Evolutionary conservation across 2,329 filamentous ascomycete genomes (phyloP), one percentile per base, ranked within the genome.

Genomic region (Arthroderma sp.): DNA sequence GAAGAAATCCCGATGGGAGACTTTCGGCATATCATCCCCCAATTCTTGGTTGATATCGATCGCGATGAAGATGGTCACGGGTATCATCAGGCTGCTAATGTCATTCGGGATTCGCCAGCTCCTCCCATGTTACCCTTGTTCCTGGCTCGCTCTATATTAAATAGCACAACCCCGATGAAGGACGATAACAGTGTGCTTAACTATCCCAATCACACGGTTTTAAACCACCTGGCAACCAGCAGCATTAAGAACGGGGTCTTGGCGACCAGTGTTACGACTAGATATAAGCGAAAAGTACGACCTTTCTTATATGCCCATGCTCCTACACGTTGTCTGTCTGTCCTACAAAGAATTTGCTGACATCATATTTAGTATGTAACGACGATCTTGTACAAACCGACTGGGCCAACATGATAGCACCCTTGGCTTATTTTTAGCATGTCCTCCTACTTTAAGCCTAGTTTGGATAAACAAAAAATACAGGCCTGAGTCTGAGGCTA

Each of bases 181-280:
- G 93, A 98, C 70, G 93, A 98, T 73, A 95, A 91, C 71, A 96
- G 91, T 73, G 93, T 98, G 60, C 76, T 98, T 62, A 93, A 89
- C 64, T 91, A 96, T 81, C 93, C 93, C 13, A 98, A 97, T 66
- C 91, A 98, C 68, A 96, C 93, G 0, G 89, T 97, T 33, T 76
- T 98, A 61, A 98, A 98, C 64, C 93, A 98, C 71, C 77, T 98
- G 64, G 91, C 91, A 53, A 98, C 93, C 2, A 97, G 91, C 72
- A 96, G 91, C 71, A 98, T 98, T 72, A 96, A 95, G 76, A 90
- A 95, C 64, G 91, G 91, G 61, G 88, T 97, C 25, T 78, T 98
- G 62, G 93, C 93, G 35, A 94, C 95, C 4, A 96, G 91, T 67
- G 91, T 89, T 13, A 98, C 93, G 4, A 98, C 93, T n/a, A 81